These are phyloP conservation scores for Eucalyptus virginea DNA, from an alignment of 345 rosid genomes.

Conservation along the genomic window DNA sequence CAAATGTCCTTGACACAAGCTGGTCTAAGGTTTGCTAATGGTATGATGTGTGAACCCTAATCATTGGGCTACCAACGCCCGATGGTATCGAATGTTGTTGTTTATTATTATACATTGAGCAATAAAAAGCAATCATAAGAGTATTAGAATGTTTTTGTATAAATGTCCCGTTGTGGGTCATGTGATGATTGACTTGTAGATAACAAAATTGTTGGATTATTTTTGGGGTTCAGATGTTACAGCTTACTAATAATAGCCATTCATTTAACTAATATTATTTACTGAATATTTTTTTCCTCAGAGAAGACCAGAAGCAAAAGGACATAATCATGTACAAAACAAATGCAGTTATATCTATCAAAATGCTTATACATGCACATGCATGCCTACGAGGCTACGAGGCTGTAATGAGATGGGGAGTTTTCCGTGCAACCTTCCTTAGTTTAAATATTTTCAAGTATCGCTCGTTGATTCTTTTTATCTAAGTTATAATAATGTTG, in stretches of 20 bases:
- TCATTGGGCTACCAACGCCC: neutral
- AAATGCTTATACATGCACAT: neutral
- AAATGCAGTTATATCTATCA: neutral
- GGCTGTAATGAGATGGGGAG: neutral
- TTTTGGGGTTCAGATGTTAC: neutral
- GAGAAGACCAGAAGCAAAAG: neutral
- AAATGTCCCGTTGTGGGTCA: no score
- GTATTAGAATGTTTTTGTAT: no score
- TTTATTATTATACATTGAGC: neutral
- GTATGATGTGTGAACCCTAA: neutral
- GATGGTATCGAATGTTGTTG: neutral
- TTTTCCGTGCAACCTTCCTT: neutral
- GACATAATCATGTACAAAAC: neutral
- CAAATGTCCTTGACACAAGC: neutral
- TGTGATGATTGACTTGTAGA: neutral
- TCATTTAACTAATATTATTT: neutral
- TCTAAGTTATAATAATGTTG: neutral
- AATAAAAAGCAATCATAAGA: neutral
- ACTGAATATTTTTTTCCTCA: neutral
- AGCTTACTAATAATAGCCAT: neutral
- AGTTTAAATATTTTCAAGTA: neutral
- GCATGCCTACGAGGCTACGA: neutral
- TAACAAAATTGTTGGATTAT: neutral
- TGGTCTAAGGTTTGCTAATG: neutral
- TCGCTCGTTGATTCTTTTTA: neutral